Conservation (phyloP, 2,329 filamentous ascomycete genomes). For the Oidium heveae region DNA sequence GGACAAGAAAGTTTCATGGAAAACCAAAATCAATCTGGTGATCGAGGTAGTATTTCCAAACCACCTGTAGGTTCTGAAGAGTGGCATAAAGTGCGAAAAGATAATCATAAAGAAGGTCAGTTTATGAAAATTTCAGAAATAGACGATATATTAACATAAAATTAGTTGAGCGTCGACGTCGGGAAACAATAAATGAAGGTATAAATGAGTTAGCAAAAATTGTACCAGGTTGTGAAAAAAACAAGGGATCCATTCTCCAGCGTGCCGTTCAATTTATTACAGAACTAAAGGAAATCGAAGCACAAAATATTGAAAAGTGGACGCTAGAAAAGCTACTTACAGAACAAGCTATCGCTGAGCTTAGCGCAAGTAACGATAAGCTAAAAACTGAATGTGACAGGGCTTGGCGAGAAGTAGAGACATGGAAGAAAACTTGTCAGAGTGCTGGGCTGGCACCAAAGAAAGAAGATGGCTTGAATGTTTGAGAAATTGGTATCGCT, state of each 20-base stretch:
- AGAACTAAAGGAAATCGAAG: conserved; percentile 82
- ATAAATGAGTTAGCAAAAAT: conserved; percentile 97
- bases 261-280: conserved; percentile 86
- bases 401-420: conserved; percentile 52
- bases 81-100: conserved; percentile 92
- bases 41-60: conserved; percentile 24
- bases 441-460: conserved; percentile 28
- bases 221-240: conserved; percentile 93
- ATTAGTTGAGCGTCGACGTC: conserved; percentile 76
- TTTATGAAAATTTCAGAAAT: conserved; percentile 4
- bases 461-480: conserved; percentile 16
- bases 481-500: background rate
- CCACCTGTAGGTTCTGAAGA: conserved; percentile 87
- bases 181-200: conserved; percentile 95
- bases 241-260: conserved; percentile 90
- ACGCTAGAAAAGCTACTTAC: conserved; percentile 74
- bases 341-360: conserved; percentile 69
- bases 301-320: conserved; percentile 86
- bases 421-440: conserved; percentile 48
- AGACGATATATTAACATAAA: background rate
- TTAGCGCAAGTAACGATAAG: conserved; percentile 69
- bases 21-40: conserved; percentile 15
- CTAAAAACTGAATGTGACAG: conserved; percentile 58
- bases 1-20: conserved; percentile 15
- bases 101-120: conserved; percentile 96